Percentiles rank a stretch among this genome's conserved stretches.
These are phyloP conservation scores for Boletus subparvulus DNA, from an alignment of 768 basidiomycete species.

Conservation along the genomic window DNA sequence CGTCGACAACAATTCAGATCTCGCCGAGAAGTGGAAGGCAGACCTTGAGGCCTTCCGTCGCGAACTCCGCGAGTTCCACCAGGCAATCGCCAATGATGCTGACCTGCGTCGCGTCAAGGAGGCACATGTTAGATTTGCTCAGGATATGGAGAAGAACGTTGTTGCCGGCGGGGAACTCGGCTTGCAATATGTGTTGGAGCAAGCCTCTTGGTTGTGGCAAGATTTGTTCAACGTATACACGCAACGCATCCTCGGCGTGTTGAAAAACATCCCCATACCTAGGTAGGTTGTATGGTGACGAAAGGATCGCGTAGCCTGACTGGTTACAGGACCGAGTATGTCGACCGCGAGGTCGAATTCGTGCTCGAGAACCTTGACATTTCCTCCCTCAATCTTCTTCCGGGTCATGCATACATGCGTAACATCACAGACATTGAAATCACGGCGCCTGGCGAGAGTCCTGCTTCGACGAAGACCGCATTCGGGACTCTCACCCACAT, in stretches of 20 bases:
- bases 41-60: slow-evolving; percentile 46
- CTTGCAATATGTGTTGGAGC: slow-evolving; percentile 54
- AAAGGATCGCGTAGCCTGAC: background rate
- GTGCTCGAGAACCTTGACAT: slow-evolving; percentile 74
- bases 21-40: slow-evolving; percentile 50
- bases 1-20: slow-evolving; percentile 42
- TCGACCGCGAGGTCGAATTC: slow-evolving; percentile 66
- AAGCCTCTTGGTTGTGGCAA: slow-evolving; percentile 75
- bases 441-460: slow-evolving; percentile 37
- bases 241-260: slow-evolving; percentile 50
- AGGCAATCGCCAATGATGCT: slow-evolving; percentile 46
- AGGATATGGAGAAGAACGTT: slow-evolving; percentile 47
- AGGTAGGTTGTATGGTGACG: slow-evolving; percentile 40
- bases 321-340: slow-evolving; percentile 60
- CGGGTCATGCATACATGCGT: slow-evolving; percentile 69
- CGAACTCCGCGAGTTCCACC: slow-evolving; percentile 46
- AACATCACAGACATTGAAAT: slow-evolving; percentile 68
- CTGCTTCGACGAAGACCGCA: slow-evolving; percentile 41
- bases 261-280: slow-evolving; percentile 69
- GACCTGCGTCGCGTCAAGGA: slow-evolving; percentile 47
- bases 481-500: slow-evolving; percentile 67
- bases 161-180: slow-evolving; percentile 39
- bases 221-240: slow-evolving; percentile 81
- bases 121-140: slow-evolving; percentile 49
- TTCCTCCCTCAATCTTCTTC: slow-evolving; percentile 63